Evolutionary conservation across 192 early-diverging fungal species (phyloP), one percentile per base, ranked within the genome.

Genomic region (Linnemannia schmuckeri): DNA sequence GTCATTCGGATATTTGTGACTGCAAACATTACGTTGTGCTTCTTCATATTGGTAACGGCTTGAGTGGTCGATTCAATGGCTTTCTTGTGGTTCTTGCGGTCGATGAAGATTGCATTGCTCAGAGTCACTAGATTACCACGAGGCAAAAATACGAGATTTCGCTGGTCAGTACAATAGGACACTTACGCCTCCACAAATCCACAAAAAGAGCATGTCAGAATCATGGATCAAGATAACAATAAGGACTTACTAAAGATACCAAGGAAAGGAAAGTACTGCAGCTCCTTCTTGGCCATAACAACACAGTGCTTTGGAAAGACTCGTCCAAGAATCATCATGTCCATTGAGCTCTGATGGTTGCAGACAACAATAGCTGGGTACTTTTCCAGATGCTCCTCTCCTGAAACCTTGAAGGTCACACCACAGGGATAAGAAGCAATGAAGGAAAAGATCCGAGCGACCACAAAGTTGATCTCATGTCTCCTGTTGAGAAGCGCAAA

Each of bases 281-380:
- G 88, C 30, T 84, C 88, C 84, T 89, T 92, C 88, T 96, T 97
- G 40, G 94, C 94, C 42, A 95, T 93, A 75, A 95, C 88, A 12
- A 90, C 89, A 38, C 92, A 91, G 37, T 88, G 76, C 41, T 91
- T 92, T n/a, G 95, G 94, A 46, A 93, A 92, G 40, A 96, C 88
- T 75, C 87, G 88, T 22, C 93, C 91, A 68, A 96, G 75, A 73
- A 93, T 88, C n/a, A 95, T 70, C 27, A 95, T 78, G 89, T 98
- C 97, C 75, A 97, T 79, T 44, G 92, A 89, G 72, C 93, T 94
- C 81, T 98, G 97, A 85, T 98, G 97, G 88, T 98, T 98, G 72
- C 93, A 93, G 9, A 97, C 90, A 46, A 93, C 89, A 22, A 97
- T 89, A 66, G 92, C 93, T 4, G 96, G 95, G 6, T 82, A 46